Base-by-base conservation (phyloP, 805 yeast species). In the Ogataea nonfermentans region DNA sequence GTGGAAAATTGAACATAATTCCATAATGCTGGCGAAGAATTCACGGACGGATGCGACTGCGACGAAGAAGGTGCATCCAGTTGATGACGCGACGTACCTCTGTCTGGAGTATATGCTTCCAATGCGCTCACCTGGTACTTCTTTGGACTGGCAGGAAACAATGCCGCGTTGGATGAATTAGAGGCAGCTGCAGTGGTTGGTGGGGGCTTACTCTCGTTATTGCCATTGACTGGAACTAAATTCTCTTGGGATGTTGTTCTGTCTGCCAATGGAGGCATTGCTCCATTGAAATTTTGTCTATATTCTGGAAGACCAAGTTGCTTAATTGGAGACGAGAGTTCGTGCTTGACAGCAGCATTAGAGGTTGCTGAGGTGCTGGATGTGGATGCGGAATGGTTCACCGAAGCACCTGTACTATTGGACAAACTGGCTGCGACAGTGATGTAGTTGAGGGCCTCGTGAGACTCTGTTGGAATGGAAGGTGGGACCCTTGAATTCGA, bases 11-110 rank as follows among this genome's bases (percentile, higher is more conserved):
- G 96, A 55, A 90, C 87, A 65, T 86, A 81, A 57, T 84, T 86
- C 97, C 96, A 87, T 43, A 90, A 76, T 12, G 95, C 96, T 1
- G 98, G 98, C 1, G 95, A 86, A 22, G 83, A 76, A 34, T 66
- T 72, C 6, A 56, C 65, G 63, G 76, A 65, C 66, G 61, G 61
- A 67, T 57, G 59, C 29, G 64, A 66, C 55, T 58, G 70, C 38
- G 55, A 44, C 6, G 59, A 56, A 12, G 55, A 51, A 13, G 57
- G 58, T 9, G 55, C 51, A 25, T 56, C 62, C 24, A 55, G 27
- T 32, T 48, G 50, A 7, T 54, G 55, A 30, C 59, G 50, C 10
- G 55, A 49, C 7, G 57, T 45, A 9, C 81, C 81, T 26, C 84
- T 57, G 46, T 78, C 84, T 2, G 84, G 84, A 0, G 86, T 79